Percentiles rank a stretch among this genome's conserved stretches.
phyloP scores from a whole-genome alignment of 2,329 filamentous ascomycete species.

The Cephalotrichum gorgonifer region DNA sequence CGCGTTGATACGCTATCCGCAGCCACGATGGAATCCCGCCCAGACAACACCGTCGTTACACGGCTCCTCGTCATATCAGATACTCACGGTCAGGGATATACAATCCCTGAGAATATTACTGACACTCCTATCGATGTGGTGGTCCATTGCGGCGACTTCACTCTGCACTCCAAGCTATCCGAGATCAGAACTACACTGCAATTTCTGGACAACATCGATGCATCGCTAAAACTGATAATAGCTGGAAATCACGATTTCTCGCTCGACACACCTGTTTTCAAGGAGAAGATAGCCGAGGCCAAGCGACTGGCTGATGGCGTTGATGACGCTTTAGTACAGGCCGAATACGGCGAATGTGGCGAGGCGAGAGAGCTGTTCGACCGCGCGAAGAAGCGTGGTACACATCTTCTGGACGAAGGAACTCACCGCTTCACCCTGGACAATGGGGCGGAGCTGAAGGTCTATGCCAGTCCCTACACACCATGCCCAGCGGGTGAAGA shows the following conservation, averaged over 20 bases:
- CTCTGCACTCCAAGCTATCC: slow-evolving; percentile 27
- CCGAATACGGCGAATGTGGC: background rate
- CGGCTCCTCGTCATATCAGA: too few species aligned
- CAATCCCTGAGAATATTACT: too few species aligned
- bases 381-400: slow-evolving; percentile 5
- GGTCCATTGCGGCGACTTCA: slow-evolving; percentile 41
- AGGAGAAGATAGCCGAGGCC: slow-evolving; percentile 14
- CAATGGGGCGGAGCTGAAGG: slow-evolving; percentile 27
- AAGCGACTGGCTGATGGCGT: background rate
- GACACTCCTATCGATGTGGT: slow-evolving; percentile 31
- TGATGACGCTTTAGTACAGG: background rate
- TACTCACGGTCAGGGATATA: too few species aligned
- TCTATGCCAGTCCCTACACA: slow-evolving; percentile 36
- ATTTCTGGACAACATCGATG: slow-evolving; percentile 25
- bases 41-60: too few species aligned
- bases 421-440: slow-evolving; percentile 24
- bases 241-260: slow-evolving; percentile 42
- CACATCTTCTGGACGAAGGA: slow-evolving; percentile 32
- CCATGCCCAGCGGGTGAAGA: slow-evolving; percentile 21
- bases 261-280: slow-evolving; percentile 23
- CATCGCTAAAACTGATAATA: slow-evolving; percentile 36
- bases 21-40: too few species aligned
- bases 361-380: background rate
- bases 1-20: too few species aligned
- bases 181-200: slow-evolving; percentile 26